phyloP scores from a whole-genome alignment of 1,139 yeast species.

The Suhomyces taliae region DNA sequence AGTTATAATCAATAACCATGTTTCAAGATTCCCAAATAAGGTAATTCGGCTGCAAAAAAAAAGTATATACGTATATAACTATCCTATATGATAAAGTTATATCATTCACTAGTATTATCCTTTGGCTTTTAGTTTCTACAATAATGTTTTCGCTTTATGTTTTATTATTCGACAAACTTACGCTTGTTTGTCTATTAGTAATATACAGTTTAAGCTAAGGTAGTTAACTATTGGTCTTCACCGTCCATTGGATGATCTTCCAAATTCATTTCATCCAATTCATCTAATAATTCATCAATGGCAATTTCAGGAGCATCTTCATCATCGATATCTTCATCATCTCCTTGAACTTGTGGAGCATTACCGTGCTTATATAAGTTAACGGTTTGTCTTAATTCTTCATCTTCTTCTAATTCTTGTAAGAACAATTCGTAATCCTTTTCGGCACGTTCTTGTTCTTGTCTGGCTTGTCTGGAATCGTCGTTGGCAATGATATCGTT shows the following conservation, averaged over 20 bases:
- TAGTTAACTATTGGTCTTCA: background rate
- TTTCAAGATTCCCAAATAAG: too few species aligned
- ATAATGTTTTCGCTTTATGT: too few species aligned
- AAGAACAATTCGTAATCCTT: conserved; percentile 93
- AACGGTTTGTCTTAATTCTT: conserved; percentile 87
- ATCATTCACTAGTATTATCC: too few species aligned
- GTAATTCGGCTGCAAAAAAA: too few species aligned
- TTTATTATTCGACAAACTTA: too few species aligned
- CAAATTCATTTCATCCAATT: conserved; percentile 87
- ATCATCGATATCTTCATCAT: conserved; percentile 53
- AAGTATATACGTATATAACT: too few species aligned
- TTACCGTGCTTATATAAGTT: conserved; percentile 76
- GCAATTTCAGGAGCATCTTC: conserved; percentile 77
- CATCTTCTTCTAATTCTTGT: conserved; percentile 96
- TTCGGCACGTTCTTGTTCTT: conserved; percentile 90
- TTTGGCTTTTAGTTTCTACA: too few species aligned
- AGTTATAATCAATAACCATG: too few species aligned
- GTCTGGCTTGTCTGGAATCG: conserved; percentile 77
- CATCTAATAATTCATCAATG: conserved; percentile 84
- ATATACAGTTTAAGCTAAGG: background rate
- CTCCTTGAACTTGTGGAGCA: conserved; percentile 35
- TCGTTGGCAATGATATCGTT: conserved; percentile 78
- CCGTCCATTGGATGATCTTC: conserved; percentile 45
- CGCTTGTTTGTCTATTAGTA: background rate
- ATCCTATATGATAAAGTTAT: too few species aligned